Evolutionary conservation across 768 basidiomycete species (phyloP), one percentile per base, ranked within the genome.

Genomic region (Paxillus rubicundulus): DNA sequence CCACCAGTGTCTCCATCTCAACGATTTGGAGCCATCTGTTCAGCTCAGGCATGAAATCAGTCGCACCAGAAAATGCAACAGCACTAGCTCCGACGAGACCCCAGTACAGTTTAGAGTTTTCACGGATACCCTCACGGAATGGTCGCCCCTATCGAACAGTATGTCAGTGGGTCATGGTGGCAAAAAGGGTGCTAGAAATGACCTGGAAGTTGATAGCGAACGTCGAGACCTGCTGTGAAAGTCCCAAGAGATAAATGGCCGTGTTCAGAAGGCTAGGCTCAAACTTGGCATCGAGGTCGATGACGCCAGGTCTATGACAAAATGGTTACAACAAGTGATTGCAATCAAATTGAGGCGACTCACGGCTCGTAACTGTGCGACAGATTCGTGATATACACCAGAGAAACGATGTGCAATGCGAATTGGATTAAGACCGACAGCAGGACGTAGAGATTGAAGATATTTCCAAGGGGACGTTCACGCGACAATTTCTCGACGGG

Each of bases 131-230:
- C 72, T 99, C 97, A 32, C 97, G 86, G 86, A 98, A 99, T 0
- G 97, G 97, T 33, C 97, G 88, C 9, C 97, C 97, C 81, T 90
- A 64, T 18, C 17, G 4, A 1, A 47, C 34, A 48, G 17, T 2
- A 46, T 49, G 12, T 45, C 38, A 49, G 28, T 30, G 7, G 1
- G 9, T 17, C 27, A 14, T 7, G 16, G 42, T n/a, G 10, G 6
- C 14, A 9, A 28, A 30, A 17, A 14, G 12, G n/a, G 18, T 2
- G 9, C 9, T 14, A 20, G 5, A 24, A 30, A 42, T 27, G 59
- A 84, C 86, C 76, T 94, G 92, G 81, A 95, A 99, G 75, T 99
- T 99, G 74, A 98, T 93, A 4, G 94, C 87, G 64, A 99, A 98
- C 0, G 97, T 98, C 7, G 96, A 98, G 2, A 99, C 96, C 70